These are phyloP conservation scores for Rehmannia glutinosa DNA, from an alignment of 257 asterid species.

Conservation along the genomic window DNA sequence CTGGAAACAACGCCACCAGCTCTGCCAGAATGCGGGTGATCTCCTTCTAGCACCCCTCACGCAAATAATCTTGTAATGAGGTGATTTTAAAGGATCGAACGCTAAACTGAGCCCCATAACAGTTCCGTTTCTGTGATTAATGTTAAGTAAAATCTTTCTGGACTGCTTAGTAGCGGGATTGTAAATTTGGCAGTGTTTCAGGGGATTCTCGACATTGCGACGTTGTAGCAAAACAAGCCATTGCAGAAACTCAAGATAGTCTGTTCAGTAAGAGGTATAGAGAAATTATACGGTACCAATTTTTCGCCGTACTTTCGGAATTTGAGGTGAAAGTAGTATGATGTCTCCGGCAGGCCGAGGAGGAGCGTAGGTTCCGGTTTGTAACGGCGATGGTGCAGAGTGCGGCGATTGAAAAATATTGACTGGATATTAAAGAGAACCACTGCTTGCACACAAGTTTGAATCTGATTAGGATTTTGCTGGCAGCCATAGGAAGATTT, in stretches of 20 bases:
- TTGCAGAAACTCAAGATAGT: conserved; percentile 25
- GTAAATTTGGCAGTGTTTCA: conserved; percentile 21
- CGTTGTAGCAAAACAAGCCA: conserved; percentile 30
- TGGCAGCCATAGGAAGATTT: no score
- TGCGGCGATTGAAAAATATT: no score
- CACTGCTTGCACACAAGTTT: no score
- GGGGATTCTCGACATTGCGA: neutral
- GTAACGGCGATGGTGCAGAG: no score
- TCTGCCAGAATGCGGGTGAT: conserved; percentile 1
- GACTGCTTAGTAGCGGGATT: conserved; percentile 32
- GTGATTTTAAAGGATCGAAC: conserved; percentile 22
- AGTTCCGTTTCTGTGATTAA: neutral
- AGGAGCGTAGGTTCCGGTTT: no score
- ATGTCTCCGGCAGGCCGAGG: conserved; percentile 14
- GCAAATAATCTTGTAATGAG: conserved; percentile 24
- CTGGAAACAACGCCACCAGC: conserved; percentile 25
- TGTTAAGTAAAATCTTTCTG: conserved; percentile 10
- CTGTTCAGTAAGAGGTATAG: conserved; percentile 15
- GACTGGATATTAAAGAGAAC: no score
- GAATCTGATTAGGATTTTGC: no score
- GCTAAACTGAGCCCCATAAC: conserved; percentile 28
- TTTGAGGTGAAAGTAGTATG: conserved; percentile 9
- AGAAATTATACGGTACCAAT: conserved; percentile 12
- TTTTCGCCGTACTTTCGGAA: neutral
- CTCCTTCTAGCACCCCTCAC: conserved; percentile 13